Base-by-base conservation (phyloP, 2,329 filamentous ascomycete species). In the Cladosporium sp. region DNA sequence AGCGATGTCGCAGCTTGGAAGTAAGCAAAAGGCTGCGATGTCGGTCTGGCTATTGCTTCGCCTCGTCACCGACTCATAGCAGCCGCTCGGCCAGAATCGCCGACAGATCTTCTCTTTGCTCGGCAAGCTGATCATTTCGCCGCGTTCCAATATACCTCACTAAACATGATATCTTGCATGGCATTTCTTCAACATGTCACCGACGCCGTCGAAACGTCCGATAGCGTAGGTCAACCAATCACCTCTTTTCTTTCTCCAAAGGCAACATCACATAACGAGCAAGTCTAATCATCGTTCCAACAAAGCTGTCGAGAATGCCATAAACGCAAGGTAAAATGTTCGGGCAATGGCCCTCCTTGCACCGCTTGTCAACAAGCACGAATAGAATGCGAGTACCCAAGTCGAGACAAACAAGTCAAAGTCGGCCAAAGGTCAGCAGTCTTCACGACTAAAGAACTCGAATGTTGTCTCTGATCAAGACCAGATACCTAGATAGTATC, bases 271-370 rank as follows among this genome's bases (percentile, higher is more conserved):
- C 22, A 27, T n/a, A 27, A 5, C 22, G 22, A 27, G 4, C 22
- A 9, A 27, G 9, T 17, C 17, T 36, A 20, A 19, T 20, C 5
- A 4, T 12, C 5, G 20, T 7, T 7, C 13, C 18, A n/a, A 36
- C 7, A 18, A 43, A 64, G 61, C 2, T 64, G 62, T 36, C 54
- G 57, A 37, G 54, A 52, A 56, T 64, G 61, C 38, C 63, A 65
- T 27, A 53, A 62, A 22, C 58, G 59, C 32, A 68, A 69, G 45
- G 57, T 67, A 30, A 68, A 66, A 54, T 70, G 66, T 51, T 61
- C 62, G n/a, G 64, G 64, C 6, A 50, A 42, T 12, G 65, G 59
- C 2, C 55, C 58, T 4, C 66, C 66, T n/a, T 69, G 66, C 51
- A 53, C 56, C 5, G 60, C 58, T 18, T 70, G 66, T 41, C 49